Conservation (phyloP, 2,329 filamentous ascomycete species). For the Phaeoacremonium minimum region DNA sequence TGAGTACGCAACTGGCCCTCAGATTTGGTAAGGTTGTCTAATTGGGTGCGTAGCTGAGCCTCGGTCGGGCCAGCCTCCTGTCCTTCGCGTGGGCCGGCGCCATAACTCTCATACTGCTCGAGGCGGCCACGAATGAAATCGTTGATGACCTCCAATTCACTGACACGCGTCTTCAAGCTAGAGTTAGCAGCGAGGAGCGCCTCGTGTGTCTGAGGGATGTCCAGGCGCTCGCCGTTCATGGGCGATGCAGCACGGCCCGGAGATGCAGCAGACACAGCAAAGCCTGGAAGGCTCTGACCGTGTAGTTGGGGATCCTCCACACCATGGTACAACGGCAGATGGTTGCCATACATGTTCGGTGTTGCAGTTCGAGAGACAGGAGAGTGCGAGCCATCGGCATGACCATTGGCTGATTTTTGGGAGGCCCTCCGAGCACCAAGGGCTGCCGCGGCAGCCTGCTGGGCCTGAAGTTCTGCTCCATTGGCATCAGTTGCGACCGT, state of each 20-base stretch:
- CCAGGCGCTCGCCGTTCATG: slow-evolving; percentile 57
- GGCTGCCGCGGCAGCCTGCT: slow-evolving; percentile 49
- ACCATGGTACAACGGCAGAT: slow-evolving; percentile 75
- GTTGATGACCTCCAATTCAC: slow-evolving; percentile 92
- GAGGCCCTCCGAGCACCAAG: slow-evolving; percentile 55
- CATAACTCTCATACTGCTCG: slow-evolving; percentile 62
- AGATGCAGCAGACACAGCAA: slow-evolving; percentile 48
- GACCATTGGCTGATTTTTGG: slow-evolving; percentile 68
- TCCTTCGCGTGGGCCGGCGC: slow-evolving; percentile 46
- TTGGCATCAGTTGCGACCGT: slow-evolving; percentile 42
- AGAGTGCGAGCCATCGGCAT: slow-evolving; percentile 71
- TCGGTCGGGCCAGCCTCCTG: slow-evolving; percentile 60
- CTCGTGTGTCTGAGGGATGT: slow-evolving; percentile 74
- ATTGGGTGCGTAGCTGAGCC: slow-evolving; percentile 52
- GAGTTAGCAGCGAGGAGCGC: slow-evolving; percentile 76
- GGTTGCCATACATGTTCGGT: slow-evolving; percentile 69
- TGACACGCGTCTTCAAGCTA: slow-evolving; percentile 89
- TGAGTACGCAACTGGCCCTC: slow-evolving; percentile 51
- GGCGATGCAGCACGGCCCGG: slow-evolving; percentile 46
- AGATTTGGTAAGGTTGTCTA: slow-evolving; percentile 38
- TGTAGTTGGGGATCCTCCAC: slow-evolving; percentile 71
- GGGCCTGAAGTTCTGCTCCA: slow-evolving; percentile 54
- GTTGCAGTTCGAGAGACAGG: slow-evolving; percentile 77
- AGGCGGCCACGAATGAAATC: slow-evolving; percentile 74
- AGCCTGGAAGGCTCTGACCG: slow-evolving; percentile 41